phyloP scores from a whole-genome alignment of 2,329 filamentous ascomycete species.

The Arthrinium puccinioides region DNA sequence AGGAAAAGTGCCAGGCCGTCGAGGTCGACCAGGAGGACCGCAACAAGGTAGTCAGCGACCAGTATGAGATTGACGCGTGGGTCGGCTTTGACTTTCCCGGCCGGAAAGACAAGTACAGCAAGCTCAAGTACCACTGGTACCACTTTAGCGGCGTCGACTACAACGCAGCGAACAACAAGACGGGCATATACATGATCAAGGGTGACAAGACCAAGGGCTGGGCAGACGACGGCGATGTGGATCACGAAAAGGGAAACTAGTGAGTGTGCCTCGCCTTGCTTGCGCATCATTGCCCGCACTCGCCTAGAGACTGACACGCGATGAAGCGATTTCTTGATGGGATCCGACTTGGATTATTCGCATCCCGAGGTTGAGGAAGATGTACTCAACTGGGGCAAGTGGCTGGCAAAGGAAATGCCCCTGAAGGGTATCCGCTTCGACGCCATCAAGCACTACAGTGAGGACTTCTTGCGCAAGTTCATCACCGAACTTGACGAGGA shows the following conservation, averaged over 20 bases:
- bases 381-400: slow-evolving; percentile 20
- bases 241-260: slow-evolving; percentile 52
- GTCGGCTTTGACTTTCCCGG: slow-evolving; percentile 59
- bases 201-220: slow-evolving; percentile 65
- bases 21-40: slow-evolving; percentile 45
- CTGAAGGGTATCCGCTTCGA: slow-evolving; percentile 25
- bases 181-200: slow-evolving; percentile 56
- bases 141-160: slow-evolving; percentile 65
- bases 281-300: too few relatives aligned
- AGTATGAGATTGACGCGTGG: slow-evolving; percentile 61
- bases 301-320: slow-evolving; percentile 12
- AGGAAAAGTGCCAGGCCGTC: slow-evolving; percentile 48
- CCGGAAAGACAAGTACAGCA: slow-evolving; percentile 50
- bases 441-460: slow-evolving; percentile 26
- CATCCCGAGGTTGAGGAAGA: slow-evolving; percentile 21
- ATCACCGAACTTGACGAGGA: slow-evolving; percentile 14
- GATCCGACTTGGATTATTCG: slow-evolving; percentile 23
- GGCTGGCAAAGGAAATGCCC: slow-evolving; percentile 20
- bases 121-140: slow-evolving; percentile 55
- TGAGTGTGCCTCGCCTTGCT: background rate
- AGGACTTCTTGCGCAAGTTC: slow-evolving; percentile 22
- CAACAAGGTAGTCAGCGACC: slow-evolving; percentile 42
- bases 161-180: slow-evolving; percentile 45
- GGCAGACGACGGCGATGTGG: slow-evolving; percentile 39
- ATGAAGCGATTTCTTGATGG: slow-evolving; percentile 21